Evolutionary conservation across 495 filamentous ascomycete species (phyloP), one percentile per base, ranked within the genome.

Genomic region (Podospora tetraspora): DNA sequence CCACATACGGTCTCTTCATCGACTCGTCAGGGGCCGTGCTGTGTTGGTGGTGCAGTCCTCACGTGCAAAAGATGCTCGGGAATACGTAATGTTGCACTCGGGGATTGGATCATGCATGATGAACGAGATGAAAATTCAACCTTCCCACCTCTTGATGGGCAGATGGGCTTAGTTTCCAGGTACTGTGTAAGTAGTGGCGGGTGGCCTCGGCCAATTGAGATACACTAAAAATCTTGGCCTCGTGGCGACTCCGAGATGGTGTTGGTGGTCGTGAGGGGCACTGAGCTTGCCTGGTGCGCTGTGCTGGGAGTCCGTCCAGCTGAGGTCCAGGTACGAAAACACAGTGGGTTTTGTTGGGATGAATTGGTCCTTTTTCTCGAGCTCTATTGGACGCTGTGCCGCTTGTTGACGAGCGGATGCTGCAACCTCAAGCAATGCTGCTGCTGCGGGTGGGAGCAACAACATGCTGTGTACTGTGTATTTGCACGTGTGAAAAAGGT

Each of bases 401-500:
- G 37, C 37, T 57, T 29, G 16, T 34, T 27, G 63, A 43, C 13
- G 32, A 13, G 32, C 32, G 11, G 32, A 7, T 23, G 37, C 43
- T 64, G n/a, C 19, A 21, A 25, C 25, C 25, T 25, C 25, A 3
- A 22, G 37, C 34, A 12, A 11, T 37, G 32, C 34, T 43, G 34
- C 34, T 43, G 22, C 37, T 59, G 37, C 27, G 19, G 43, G 43
- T 65, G 57, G 21, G 57, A 59, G 57, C 22, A 52, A 52, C 43
- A 52, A 52, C 16, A 52, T 43, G 43, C 32, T 52, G 43, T n/a
- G 16, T n/a, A 43, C 16, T 43, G n/a, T 6, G 32, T 12, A 13
- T 52, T 52, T 66, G 58, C 65, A 66, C 65, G 32, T 66, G 65
- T 52, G 43, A 52, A 52, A 52, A 52, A n/a, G 16, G 43, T 52